Evolutionary conservation across 1,284 basidiomycete genomes (phyloP), one percentile per base, ranked within the genome.

Genomic region (Cryptococcus sp.): DNA sequence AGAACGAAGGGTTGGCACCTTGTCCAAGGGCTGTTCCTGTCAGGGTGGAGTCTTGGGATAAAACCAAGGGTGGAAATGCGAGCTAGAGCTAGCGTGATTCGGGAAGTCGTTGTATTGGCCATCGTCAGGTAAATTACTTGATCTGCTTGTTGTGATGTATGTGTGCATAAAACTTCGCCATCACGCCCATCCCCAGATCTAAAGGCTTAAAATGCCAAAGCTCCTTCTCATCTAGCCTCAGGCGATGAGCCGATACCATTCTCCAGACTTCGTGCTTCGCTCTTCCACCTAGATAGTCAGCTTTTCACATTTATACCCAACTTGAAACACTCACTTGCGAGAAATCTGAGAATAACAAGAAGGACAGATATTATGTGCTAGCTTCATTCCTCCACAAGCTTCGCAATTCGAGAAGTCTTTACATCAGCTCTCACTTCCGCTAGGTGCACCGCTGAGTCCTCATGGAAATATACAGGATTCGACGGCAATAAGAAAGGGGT

Each of bases 351-450:
- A 85, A 67, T 88, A 96, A 73, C 94, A 98, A 45, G 79, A 81
- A 45, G 83, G 81, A 74, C 94, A 98, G 19, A 96, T 77, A 72
- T 96, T 85, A 67, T 97, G 92, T 31, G 88, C 84, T 19, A 92
- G 82, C 74, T 96, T 96, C 45, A 90, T 83, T 11, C 80, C 78
- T 28, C 91, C 91, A 66, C 93, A 97, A n/a, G 82, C 87, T n/a
- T 87, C 84, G 70, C 93, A 98, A 65, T 87, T 84, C 52, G 91
- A 88, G 62, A 98, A 82, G 72, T 93, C 93, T 97, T 57, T 2
- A 11, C 7, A 23, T 42, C 5, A 14, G 23, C 34, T 3, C 19
- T 14, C 28, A 14, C 18, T 22, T 25, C 3, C 23, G 23, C 18
- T 28, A 28, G 28, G 11, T 28, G 11, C 28, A 28, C 28, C 28